Percentiles rank a stretch among this genome's conserved stretches.
These are phyloP conservation scores for Paramecium bursaria DNA, from an alignment of 73 alveolate genomes.

Conservation along the genomic window DNA sequence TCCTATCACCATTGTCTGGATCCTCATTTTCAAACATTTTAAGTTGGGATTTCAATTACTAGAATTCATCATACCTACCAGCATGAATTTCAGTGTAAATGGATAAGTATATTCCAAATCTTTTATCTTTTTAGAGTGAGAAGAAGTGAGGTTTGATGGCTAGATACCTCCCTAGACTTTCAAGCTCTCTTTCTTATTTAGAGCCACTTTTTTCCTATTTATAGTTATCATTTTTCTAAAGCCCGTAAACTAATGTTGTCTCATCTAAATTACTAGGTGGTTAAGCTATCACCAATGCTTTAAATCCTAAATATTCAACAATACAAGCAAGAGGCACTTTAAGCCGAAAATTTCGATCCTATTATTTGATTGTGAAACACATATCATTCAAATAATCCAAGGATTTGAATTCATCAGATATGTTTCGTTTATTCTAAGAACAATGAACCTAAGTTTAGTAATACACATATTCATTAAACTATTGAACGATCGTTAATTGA, in stretches of 20 bases:
- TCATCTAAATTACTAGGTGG: slow-evolving; percentile 51
- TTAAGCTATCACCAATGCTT: slow-evolving; percentile 33
- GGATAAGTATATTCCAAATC: slow-evolving; percentile 15
- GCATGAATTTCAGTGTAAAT: slow-evolving; percentile 30
- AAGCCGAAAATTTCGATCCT: background rate
- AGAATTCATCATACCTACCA: slow-evolving; percentile 31
- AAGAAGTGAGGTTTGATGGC: slow-evolving; percentile 52
- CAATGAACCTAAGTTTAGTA: background rate
- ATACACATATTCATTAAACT: background rate
- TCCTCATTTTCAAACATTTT: slow-evolving; percentile 37
- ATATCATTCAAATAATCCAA: slow-evolving; percentile 45
- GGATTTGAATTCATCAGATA: slow-evolving; percentile 51
- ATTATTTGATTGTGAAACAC: slow-evolving; percentile 19
- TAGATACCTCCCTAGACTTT: slow-evolving; percentile 19
- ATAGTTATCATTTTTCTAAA: background rate
- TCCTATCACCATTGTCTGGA: background rate
- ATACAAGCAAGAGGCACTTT: slow-evolving; percentile 34
- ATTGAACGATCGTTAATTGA: too few relatives aligned
- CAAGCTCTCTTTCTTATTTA: slow-evolving; percentile 38
- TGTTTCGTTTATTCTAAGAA: slow-evolving; percentile 8
- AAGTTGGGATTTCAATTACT: slow-evolving; percentile 30
- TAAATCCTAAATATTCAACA: slow-evolving; percentile 45
- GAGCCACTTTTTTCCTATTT: background rate
- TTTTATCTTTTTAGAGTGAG: slow-evolving; percentile 14
- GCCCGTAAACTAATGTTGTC: slow-evolving; percentile 11